Base-by-base conservation (phyloP, 129 eudicot species). In the Pittosporum tobira region DNA sequence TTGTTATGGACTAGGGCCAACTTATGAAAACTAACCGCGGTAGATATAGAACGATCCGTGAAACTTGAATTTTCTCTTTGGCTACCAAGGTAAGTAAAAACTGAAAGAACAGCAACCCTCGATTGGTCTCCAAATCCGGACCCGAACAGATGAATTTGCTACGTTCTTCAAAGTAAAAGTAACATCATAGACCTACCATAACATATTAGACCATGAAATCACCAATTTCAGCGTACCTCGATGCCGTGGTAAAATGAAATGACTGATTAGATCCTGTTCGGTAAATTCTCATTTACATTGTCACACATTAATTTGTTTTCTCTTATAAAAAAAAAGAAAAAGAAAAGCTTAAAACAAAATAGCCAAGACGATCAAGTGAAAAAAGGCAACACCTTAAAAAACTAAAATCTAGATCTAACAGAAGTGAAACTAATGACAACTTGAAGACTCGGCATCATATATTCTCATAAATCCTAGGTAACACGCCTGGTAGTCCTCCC, bases 401-500 rank as follows among this genome's bases (percentile, higher is more conserved):
- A 63, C 19, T 21, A 48, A 48, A 48, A 27, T 30, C 57, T 48
- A 63, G 24, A 23, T 48, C 48, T 63, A 63, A 28, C 58, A 49
- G 34, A 62, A 49, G 58, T 51, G 48, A 63, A 48, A 52, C 58
- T 15, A 48, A 23, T 48, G 48, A 42, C 48, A 20, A 20, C 14
- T 10, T 5, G 46, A 31, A 61, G 20, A 45, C 38, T 6, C n/a
- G n/a, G 43, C 55, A 16, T 28, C 44, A 5, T 22, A 66, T 45
- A 66, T 45, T 8, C 4, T 27, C 59, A 26, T 25, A 19, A 28
- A 31, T 5, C 37, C 69, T 78, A 83, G 70, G 51, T 71, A 37
- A 70, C 86, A 56, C 83, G 93, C 77, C 93, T 76, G 14, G 73
- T 64, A 54, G 59, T 67, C 75, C 80, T 79, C 51, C 80, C 53